These are phyloP conservation scores for Chlamydomonas reinhardtii DNA, from an alignment of 163 green algal species.

Conservation along the genomic window DNA sequence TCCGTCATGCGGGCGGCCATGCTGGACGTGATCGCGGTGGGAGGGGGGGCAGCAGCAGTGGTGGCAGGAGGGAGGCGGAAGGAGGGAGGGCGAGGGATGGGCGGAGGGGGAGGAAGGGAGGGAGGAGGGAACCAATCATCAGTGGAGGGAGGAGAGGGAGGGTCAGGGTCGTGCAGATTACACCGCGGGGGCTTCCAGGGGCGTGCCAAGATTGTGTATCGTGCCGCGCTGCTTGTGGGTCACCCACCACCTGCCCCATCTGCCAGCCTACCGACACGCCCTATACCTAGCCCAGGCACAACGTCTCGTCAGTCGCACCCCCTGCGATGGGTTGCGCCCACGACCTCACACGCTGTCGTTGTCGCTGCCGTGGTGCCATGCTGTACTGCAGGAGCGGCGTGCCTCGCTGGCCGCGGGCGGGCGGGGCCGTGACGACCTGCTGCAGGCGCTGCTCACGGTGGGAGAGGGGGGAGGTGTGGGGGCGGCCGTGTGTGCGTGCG, in stretches of 20 bases:
- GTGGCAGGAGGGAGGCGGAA: not conserved
- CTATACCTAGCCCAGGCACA: too few relatives aligned
- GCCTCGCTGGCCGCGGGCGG: slow-evolving; percentile 34
- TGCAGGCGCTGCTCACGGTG: slow-evolving; percentile 71
- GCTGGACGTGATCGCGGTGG: slow-evolving; percentile 73
- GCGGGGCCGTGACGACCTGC: slow-evolving; percentile 61
- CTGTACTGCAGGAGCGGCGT: slow-evolving; percentile 47
- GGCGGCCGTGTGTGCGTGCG: not conserved
- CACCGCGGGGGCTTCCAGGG: too few relatives aligned
- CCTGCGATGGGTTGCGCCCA: too few relatives aligned
- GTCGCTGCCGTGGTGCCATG: too few relatives aligned
- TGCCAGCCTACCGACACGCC: too few relatives aligned
- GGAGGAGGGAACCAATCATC: too few relatives aligned
- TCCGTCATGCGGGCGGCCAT: slow-evolving; percentile 69
- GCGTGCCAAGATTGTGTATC: too few relatives aligned
- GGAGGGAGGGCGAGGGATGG: not conserved
- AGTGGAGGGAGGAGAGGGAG: not conserved
- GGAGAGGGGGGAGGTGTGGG: not conserved
- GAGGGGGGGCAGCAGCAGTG: not conserved
- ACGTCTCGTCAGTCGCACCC: too few relatives aligned
- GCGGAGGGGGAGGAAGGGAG: not conserved
- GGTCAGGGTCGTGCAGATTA: too few relatives aligned
- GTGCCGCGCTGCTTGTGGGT: too few relatives aligned
- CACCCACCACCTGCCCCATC: too few relatives aligned
- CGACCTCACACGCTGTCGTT: too few relatives aligned